Evolutionary conservation across 140 eudicot species (phyloP).

Genomic region (Flaveria floridana): DNA sequence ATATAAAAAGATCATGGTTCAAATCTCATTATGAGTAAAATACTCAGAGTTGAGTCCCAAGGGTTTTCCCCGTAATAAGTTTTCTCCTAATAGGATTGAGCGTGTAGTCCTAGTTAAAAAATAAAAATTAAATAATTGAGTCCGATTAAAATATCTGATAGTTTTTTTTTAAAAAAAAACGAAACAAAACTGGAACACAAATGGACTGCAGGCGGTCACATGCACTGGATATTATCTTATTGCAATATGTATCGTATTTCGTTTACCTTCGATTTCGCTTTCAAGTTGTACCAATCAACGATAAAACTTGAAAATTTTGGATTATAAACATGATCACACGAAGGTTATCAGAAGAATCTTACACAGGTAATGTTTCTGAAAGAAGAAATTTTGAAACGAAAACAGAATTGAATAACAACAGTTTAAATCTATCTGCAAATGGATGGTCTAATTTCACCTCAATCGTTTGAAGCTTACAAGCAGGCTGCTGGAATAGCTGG

Average conservation of each 20-base stretch:
- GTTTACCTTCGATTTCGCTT: neutral
- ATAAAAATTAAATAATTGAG: too few relatives aligned
- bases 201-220: neutral
- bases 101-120: too few relatives aligned
- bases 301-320: neutral
- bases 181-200: neutral
- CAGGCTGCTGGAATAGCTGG: slow-evolving; percentile 48
- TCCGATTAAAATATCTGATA: too few relatives aligned
- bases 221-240: too few relatives aligned
- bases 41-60: too few relatives aligned
- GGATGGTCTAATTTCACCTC: slow-evolving; percentile 30
- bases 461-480: slow-evolving; percentile 28
- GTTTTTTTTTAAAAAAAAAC: too few relatives aligned
- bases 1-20: too few relatives aligned
- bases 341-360: neutral
- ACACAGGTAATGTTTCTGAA: neutral
- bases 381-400: neutral
- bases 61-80: too few relatives aligned
- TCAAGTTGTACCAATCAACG: too few relatives aligned
- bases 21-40: too few relatives aligned
- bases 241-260: neutral
- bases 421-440: slow-evolving; percentile 23
- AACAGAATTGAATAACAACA: neutral
- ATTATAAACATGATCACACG: neutral
- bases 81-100: too few relatives aligned